Percentiles rank a stretch among this genome's conserved stretches.
Conservation (phyloP, 192 early-diverging fungal genomes). For the Lunasporangiospora selenospora region DNA sequence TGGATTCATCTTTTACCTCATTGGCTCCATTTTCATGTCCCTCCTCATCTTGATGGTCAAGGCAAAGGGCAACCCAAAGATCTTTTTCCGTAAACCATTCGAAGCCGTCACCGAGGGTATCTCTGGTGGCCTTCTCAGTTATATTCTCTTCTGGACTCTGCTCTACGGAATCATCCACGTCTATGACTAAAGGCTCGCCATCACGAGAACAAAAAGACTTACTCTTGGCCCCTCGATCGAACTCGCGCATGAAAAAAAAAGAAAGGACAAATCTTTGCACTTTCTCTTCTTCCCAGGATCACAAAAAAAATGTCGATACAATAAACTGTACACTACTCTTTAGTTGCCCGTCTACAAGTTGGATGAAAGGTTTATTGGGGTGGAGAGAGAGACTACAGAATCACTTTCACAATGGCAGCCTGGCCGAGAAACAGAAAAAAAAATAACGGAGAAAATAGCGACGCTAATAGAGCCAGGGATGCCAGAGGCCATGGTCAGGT, state of each 20-base stretch:
- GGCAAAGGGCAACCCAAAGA: constrained; percentile 57
- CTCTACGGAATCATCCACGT: constrained; percentile 81
- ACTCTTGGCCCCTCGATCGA: background rate
- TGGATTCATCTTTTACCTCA: constrained; percentile 86
- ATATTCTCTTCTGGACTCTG: constrained; percentile 80
- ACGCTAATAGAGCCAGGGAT: too few relatives aligned
- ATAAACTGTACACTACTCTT: background rate
- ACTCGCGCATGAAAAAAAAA: background rate
- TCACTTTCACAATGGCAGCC: too few relatives aligned
- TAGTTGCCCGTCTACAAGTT: too few relatives aligned
- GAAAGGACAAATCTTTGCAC: background rate
- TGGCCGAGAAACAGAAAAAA: too few relatives aligned
- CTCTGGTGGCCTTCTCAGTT: constrained; percentile 66
- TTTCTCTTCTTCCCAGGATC: too few relatives aligned
- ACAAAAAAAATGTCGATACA: too few relatives aligned
- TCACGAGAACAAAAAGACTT: background rate
- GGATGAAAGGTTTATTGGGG: too few relatives aligned
- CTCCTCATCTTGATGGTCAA: constrained; percentile 65
- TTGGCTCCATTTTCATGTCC: constrained; percentile 70
- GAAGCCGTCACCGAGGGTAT: constrained; percentile 67
- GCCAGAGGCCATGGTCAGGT: background rate
- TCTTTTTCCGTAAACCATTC: constrained; percentile 61
- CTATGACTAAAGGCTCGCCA: constrained; percentile 61
- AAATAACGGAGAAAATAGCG: too few relatives aligned
- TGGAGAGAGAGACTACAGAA: too few relatives aligned